Base-by-base conservation (phyloP, 495 filamentous ascomycete species). In the Delitschia confertaspora region DNA sequence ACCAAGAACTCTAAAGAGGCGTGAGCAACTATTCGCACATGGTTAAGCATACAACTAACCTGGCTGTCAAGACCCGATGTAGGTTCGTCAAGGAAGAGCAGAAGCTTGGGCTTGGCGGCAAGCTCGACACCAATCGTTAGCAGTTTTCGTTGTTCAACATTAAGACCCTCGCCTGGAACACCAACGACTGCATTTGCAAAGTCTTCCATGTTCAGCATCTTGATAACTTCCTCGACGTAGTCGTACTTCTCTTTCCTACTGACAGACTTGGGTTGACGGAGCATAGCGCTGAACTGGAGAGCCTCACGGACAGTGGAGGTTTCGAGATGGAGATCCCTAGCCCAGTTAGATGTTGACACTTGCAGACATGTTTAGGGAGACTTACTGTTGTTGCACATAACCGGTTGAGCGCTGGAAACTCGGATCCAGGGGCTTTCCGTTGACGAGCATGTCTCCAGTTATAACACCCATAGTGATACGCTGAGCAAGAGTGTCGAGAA, bases 331-430 rank as follows among this genome's bases (percentile, higher is more conserved):
- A 96, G 73, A 75, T 96, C 89, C n/a, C n/a, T n/a, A n/a, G n/a
- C n/a, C n/a, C n/a, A n/a, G n/a, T n/a, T n/a, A n/a, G n/a, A n/a
- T n/a, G n/a, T n/a, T n/a, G n/a, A n/a, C n/a, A n/a, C n/a, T n/a
- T n/a, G n/a, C n/a, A n/a, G n/a, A n/a, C n/a, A n/a, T n/a, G n/a
- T n/a, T n/a, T n/a, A n/a, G n/a, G n/a, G n/a, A n/a, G n/a, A n/a
- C n/a, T n/a, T n/a, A n/a, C 63, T 93, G 87, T 60, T 96, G 89
- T 56, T 96, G 86, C 14, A 91, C 89, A 54, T 95, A 96, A 19
- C 88, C 88, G 2, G 88, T 94, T 68, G 91, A 91, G 24, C 88
- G 81, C 58, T 91, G 86, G 72, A 94, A 94, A 0, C 83, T 85
- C 13, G 73, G 68, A 56, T 93, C 84, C 13, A 82, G 73, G 29